Evolutionary conservation across 352 stramenopile genomes (phyloP), one percentile per base, ranked within the genome.

Genomic region (Pythium aquatile): DNA sequence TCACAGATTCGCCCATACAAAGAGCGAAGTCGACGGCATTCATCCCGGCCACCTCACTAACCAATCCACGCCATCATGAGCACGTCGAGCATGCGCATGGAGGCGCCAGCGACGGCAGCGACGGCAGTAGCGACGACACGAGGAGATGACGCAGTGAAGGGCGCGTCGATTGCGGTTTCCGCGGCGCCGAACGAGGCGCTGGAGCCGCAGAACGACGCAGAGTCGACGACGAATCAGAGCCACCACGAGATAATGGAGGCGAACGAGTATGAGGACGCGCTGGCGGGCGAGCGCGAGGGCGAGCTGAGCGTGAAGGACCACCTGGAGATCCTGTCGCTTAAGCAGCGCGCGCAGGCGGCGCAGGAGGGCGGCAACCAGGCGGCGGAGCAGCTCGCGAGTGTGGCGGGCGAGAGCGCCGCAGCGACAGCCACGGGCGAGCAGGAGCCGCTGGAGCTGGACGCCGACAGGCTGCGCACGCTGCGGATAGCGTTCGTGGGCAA

Each of bases 401-500:
- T 37, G 32, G 3, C n/a, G 5, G 53, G 3, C 2, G 30, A 13
- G 9, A 53, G 1, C 4, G 40, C 32, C 4, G 40, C 30, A 7
- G 26, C 35, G 5, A 48, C 14, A 30, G 29, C 56, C 9, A 53
- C 26, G 53, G 6, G 40, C 8, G 20, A 68, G 28, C 58, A 54
- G 20, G 48, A 64, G 13, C 44, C 33, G n/a, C n/a, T 63, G 30
- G 46, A 37, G 55, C 60, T 66, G n/a, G 61, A 77, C 53, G 63
- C 61, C 17, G 80, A 90, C 57, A 67, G 35, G 55, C 65, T 92
- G 61, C 85, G 84, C 20, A 95, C 86, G 51, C 65, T 97, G 48
- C 83, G 88, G 2, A 76, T 97, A 51, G 90, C 90, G 29, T 96
- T 97, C 46, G 91, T 98, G 44, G 91, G 91, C 40, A 97, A 97